Evolutionary conservation across 805 yeast genomes (phyloP).

Genomic region (Candida nanaspora): DNA sequence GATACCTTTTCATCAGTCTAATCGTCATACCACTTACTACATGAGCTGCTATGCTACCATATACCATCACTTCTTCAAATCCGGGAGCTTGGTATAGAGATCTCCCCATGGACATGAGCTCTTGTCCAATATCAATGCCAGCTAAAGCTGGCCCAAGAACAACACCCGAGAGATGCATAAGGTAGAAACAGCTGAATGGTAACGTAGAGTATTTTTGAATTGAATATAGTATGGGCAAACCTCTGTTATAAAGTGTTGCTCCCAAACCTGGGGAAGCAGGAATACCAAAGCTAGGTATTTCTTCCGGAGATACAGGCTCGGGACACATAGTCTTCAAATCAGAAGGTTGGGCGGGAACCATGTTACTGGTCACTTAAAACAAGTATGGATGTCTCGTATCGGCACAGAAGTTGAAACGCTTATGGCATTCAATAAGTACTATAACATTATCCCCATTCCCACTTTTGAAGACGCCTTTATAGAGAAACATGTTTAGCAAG

Average conservation of each 20-base stretch:
- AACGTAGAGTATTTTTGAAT: conserved; percentile 57
- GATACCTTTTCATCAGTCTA: conserved; percentile 30
- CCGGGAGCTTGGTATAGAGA: conserved; percentile 50
- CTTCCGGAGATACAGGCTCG: conserved; percentile 8
- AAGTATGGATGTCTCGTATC: too few species aligned
- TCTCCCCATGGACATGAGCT: conserved; percentile 52
- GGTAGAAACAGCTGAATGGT: conserved; percentile 47
- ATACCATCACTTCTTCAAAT: conserved; percentile 42
- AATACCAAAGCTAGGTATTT: background rate
- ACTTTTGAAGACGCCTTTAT: too few species aligned
- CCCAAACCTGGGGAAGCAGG: background rate
- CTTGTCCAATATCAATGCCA: conserved; percentile 38
- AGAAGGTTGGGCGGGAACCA: background rate
- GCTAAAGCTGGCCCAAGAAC: conserved; percentile 43
- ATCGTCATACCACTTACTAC: conserved; percentile 44
- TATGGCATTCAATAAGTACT: too few species aligned
- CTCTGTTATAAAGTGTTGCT: background rate
- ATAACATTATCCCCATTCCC: too few species aligned
- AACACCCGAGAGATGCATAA: conserved; percentile 51
- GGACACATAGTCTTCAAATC: conserved; percentile 9
- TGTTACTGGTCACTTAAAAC: too few species aligned
- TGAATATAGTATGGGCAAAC: conserved; percentile 13
- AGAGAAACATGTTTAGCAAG: too few species aligned
- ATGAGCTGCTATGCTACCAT: conserved; percentile 42
- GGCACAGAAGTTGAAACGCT: too few species aligned